Evolutionary conservation across 169 alveolate genomes (phyloP).

Genomic region (Plasmodium gaboni): DNA sequence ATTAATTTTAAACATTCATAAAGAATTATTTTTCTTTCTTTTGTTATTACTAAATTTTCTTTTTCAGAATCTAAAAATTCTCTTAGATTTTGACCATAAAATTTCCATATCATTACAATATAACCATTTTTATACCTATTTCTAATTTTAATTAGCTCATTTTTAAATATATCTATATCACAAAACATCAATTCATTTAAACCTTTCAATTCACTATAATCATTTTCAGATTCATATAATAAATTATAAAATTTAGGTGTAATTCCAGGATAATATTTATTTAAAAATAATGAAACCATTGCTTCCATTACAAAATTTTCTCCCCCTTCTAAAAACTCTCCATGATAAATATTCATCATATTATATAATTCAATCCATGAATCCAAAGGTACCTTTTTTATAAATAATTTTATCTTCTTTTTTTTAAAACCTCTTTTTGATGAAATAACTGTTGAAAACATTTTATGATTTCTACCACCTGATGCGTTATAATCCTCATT

Average conservation of each 20-base stretch:
- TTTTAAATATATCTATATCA: slow-evolving; percentile 56
- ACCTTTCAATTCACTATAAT: not conserved
- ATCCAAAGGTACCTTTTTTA: slow-evolving; percentile 82
- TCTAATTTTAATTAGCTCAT: slow-evolving; percentile 12
- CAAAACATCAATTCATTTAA: slow-evolving; percentile 7
- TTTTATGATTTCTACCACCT: slow-evolving; percentile 79
- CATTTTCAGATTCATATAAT: slow-evolving; percentile 77
- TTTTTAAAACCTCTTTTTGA: slow-evolving; percentile 20
- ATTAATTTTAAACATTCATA: slow-evolving; percentile 77
- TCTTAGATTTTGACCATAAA: slow-evolving; percentile 77
- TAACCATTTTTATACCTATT: slow-evolving; percentile 75
- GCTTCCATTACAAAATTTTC: slow-evolving; percentile 89
- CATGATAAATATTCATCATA: slow-evolving; percentile 80
- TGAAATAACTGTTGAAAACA: slow-evolving; percentile 71
- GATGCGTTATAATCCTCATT: slow-evolving; percentile 77
- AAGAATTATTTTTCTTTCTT: slow-evolving; percentile 10
- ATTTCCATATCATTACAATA: slow-evolving; percentile 78
- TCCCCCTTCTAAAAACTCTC: slow-evolving; percentile 85
- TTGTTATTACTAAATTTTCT: slow-evolving; percentile 11
- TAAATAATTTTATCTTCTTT: slow-evolving; percentile 69
- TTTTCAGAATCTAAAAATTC: slow-evolving; percentile 77
- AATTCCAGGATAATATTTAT: slow-evolving; percentile 73
- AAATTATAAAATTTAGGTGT: slow-evolving; percentile 82
- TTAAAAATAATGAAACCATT: slow-evolving; percentile 82
- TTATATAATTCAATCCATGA: slow-evolving; percentile 85